These are phyloP conservation scores for Lathyrus sativus DNA, from an alignment of 306 rosid species.

Conservation along the genomic window DNA sequence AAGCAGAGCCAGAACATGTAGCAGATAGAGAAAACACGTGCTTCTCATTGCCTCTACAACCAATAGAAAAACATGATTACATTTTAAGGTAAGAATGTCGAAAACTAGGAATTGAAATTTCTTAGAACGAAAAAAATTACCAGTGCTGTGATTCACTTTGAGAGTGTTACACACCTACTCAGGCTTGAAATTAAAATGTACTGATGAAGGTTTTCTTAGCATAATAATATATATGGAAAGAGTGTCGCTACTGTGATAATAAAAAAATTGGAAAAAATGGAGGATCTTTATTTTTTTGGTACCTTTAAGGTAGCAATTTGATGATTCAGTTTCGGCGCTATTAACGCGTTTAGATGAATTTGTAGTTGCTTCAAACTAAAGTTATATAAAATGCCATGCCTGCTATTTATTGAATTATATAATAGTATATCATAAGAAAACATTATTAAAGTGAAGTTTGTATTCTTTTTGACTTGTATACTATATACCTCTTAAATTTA, in stretches of 20 bases:
- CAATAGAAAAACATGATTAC: conserved; percentile 14
- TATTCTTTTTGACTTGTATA: conserved; percentile 14
- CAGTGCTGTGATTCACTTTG: conserved; percentile 34
- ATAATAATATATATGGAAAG: background rate
- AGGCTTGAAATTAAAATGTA: conserved; percentile 24
- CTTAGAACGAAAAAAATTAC: conserved; percentile 24
- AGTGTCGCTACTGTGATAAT: conserved; percentile 5
- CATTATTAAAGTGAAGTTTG: conserved; percentile 39
- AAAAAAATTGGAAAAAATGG: conserved; percentile 9
- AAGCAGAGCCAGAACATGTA: conserved; percentile 48
- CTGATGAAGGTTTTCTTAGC: conserved; percentile 22
- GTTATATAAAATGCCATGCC: conserved; percentile 10
- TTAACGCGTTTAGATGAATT: conserved; percentile 32
- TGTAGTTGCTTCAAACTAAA: conserved; percentile 36
- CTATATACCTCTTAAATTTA: conserved; percentile 31
- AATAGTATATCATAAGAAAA: background rate
- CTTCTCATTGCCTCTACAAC: conserved; percentile 64
- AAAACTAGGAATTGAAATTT: conserved; percentile 10
- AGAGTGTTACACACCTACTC: conserved; percentile 11
- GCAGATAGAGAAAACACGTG: conserved; percentile 41
- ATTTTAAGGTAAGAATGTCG: background rate
- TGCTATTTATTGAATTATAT: conserved; percentile 4
- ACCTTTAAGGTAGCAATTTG: conserved; percentile 36
- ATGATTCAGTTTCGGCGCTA: conserved; percentile 45
- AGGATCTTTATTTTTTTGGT: conserved; percentile 17